A percentile compares a stretch with the other conserved stretches of the same genome.
These are phyloP conservation scores for Mayamaea pseudoterrestris DNA, from an alignment of 108 stramenopile genomes.

Conservation along the genomic window DNA sequence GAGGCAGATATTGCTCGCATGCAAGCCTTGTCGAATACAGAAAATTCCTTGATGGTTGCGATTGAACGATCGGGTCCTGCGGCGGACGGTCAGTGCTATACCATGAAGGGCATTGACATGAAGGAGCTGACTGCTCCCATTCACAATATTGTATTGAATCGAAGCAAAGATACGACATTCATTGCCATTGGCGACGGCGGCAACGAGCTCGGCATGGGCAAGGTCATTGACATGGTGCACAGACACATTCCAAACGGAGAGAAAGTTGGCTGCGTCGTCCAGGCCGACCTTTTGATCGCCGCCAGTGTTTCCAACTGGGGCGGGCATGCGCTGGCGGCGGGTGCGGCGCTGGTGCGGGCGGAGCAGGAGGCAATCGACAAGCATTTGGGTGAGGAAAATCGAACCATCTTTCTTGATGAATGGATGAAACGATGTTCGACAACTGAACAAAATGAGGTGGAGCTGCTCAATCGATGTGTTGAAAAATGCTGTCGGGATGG, in stretches of 20 bases:
- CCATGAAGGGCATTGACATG: slow-evolving; percentile 78
- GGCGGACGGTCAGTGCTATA: slow-evolving; percentile 64
- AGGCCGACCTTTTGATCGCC: slow-evolving; percentile 59
- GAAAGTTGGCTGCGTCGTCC: slow-evolving; percentile 44
- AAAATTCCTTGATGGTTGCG: slow-evolving; percentile 46
- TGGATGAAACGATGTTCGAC: slow-evolving; percentile 43
- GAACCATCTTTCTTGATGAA: not conserved
- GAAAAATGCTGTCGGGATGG: slow-evolving; percentile 53
- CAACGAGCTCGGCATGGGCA: slow-evolving; percentile 85
- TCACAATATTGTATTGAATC: slow-evolving; percentile 18
- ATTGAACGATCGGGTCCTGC: slow-evolving; percentile 76
- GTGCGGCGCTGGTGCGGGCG: slow-evolving; percentile 24
- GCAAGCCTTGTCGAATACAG: slow-evolving; percentile 17
- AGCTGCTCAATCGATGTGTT: slow-evolving; percentile 38
- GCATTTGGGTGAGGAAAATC: not conserved
- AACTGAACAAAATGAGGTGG: slow-evolving; percentile 33
- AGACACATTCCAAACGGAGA: slow-evolving; percentile 44
- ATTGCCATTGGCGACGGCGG: slow-evolving; percentile 64
- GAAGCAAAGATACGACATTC: slow-evolving; percentile 13
- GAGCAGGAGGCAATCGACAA: not conserved
- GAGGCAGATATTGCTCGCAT: slow-evolving; percentile 36
- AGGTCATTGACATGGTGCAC: slow-evolving; percentile 43
- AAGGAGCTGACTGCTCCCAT: slow-evolving; percentile 63
- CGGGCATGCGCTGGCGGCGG: slow-evolving; percentile 65
- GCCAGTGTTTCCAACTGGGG: slow-evolving; percentile 85